Evolutionary conservation across 768 basidiomycete genomes (phyloP), one percentile per base, ranked within the genome.

Genomic region (Naematelia encephala): DNA sequence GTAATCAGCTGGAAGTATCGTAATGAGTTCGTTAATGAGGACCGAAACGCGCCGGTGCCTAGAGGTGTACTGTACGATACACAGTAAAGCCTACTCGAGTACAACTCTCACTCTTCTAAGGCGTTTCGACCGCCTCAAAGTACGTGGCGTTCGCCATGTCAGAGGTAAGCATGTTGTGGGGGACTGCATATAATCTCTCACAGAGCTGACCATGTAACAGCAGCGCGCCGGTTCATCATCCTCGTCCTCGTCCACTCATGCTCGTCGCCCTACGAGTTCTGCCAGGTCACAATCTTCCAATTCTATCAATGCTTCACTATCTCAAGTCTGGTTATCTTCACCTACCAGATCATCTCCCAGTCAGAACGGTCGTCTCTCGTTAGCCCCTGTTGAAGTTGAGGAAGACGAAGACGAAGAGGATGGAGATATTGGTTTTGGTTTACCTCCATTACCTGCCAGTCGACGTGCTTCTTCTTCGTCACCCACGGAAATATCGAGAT

Each of bases 381-480:
- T 43, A 11, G 39, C 39, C 11, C 10, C 55, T 5, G 14, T 43
- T 30, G 8, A 39, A 39, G 34, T 39, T 16, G 34, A 39, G 34
- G 34, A 39, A 39, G 16, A 8, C 34, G 34, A 8, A 39, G 34
- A 39, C 34, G 54, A 16, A 2, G 43, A 54, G 12, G 50, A 25
- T 50, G 51, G 42, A 42, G 57, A 59, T 47, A 59, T 59, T 28
- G 30, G 27, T 4, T 59, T 47, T 2, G 57, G 34, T 2, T n/a
- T 4, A 16, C 34, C 56, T 46, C 54, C 54, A 16, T 16, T 39
- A 39, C 34, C 34, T 16, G 34, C 8, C 34, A 39, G 34, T 39
- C 34, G 34, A 8, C 34, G 34, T 16, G 34, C 8, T 39, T 39
- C 34, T 39, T 39, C 34, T 8, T 39, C 34, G 34, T 39, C 34